Evolutionary conservation across 352 stramenopile genomes (phyloP).

Genomic region (Lagenidium giganteum): DNA sequence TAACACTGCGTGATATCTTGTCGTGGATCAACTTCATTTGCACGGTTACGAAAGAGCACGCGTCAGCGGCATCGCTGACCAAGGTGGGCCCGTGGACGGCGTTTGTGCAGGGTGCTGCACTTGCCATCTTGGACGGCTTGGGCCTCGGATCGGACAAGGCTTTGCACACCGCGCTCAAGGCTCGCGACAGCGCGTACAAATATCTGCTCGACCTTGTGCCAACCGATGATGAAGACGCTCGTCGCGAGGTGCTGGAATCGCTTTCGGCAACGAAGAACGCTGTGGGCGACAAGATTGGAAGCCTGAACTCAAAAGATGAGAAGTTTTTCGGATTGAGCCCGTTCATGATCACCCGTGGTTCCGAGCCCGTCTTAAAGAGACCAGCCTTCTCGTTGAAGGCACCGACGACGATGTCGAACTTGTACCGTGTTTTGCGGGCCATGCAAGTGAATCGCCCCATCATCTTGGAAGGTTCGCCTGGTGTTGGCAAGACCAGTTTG

Average conservation of each 20-base stretch:
- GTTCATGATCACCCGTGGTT: slow-evolving; percentile 68
- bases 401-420: slow-evolving; percentile 96
- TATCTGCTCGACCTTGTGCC: slow-evolving; percentile 66
- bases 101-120: slow-evolving; percentile 92
- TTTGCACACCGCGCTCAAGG: slow-evolving; percentile 65
- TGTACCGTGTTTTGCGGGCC: slow-evolving; percentile 93
- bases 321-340: slow-evolving; percentile 69
- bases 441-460: slow-evolving; percentile 94
- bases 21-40: slow-evolving; percentile 92
- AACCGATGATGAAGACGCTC: slow-evolving; percentile 26
- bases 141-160: slow-evolving; percentile 93
- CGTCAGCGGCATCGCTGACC: neutral
- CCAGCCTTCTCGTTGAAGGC: slow-evolving; percentile 91
- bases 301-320: slow-evolving; percentile 22
- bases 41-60: slow-evolving; percentile 59
- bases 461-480: slow-evolving; percentile 97
- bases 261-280: slow-evolving; percentile 52
- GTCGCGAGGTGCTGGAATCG: slow-evolving; percentile 54
- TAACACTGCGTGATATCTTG: slow-evolving; percentile 91
- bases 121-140: slow-evolving; percentile 96
- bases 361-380: slow-evolving; percentile 29
- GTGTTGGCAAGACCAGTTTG: slow-evolving; percentile 98
- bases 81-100: slow-evolving; percentile 72
- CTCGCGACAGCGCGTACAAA: slow-evolving; percentile 63
- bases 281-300: slow-evolving; percentile 48